Evolutionary conservation across 176 grass and related monocot genomes (phyloP).

Genomic region (Elaeis guineensis): DNA sequence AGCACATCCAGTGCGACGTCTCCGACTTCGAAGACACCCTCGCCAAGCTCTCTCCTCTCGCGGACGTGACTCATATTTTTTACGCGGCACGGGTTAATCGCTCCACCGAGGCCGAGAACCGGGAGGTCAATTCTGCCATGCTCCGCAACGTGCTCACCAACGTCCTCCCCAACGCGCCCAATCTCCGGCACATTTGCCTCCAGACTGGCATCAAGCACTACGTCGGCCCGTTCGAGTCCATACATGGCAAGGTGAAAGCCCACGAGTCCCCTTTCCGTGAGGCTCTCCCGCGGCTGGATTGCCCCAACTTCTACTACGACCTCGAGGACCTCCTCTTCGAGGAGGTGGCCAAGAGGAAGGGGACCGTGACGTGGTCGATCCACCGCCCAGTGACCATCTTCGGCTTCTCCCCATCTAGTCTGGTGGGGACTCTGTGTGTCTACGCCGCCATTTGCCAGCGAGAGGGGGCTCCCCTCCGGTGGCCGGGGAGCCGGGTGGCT

Average conservation of each 20-base stretch:
- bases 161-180: slow-evolving; percentile 33
- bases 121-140: background rate
- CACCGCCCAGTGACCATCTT: slow-evolving; percentile 54
- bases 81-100: slow-evolving; percentile 29
- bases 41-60: slow-evolving; percentile 34
- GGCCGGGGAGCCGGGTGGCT: slow-evolving; percentile 25
- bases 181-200: slow-evolving; percentile 58
- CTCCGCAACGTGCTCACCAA: slow-evolving; percentile 53
- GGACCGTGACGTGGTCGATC: slow-evolving; percentile 51
- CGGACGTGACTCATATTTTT: slow-evolving; percentile 58
- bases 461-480: slow-evolving; percentile 46
- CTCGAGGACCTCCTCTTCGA: slow-evolving; percentile 42
- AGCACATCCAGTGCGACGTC: slow-evolving; percentile 46
- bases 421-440: slow-evolving; percentile 55
- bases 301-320: slow-evolving; percentile 56
- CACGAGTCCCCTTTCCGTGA: slow-evolving; percentile 49
- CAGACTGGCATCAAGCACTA: slow-evolving; percentile 67
- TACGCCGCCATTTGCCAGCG: slow-evolving; percentile 76
- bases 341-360: slow-evolving; percentile 26
- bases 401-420: slow-evolving; percentile 63
- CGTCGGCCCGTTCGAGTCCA: slow-evolving; percentile 32
- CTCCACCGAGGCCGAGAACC: slow-evolving; percentile 30
- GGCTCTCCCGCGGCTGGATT: slow-evolving; percentile 34
- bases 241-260: slow-evolving; percentile 5
- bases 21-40: slow-evolving; percentile 30